phyloP scores from a whole-genome alignment of 1,284 basidiomycete genomes.

The Sporisorium exsertum region DNA sequence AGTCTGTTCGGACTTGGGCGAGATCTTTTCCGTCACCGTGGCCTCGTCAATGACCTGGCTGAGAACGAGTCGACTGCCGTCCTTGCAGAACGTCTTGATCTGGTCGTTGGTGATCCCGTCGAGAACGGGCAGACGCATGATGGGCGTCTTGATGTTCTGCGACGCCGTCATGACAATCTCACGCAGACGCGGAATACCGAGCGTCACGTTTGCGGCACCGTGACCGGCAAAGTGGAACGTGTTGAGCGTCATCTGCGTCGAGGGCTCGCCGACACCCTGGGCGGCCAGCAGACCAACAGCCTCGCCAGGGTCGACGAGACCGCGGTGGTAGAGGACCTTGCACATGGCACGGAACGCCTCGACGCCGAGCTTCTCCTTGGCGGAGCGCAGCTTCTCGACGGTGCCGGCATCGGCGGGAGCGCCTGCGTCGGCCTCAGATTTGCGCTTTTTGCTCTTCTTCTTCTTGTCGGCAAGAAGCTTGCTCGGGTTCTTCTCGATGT shows the following conservation, averaged over 20 bases:
- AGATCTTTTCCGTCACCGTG: constrained; percentile 82
- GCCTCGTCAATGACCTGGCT: constrained; percentile 90
- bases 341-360: constrained; percentile 66
- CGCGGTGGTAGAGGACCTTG: constrained; percentile 67
- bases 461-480: constrained; percentile 76
- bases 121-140: constrained; percentile 84
- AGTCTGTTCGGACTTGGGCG: constrained; percentile 75
- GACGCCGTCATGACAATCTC: constrained; percentile 99
- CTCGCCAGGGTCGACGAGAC: constrained; percentile 93
- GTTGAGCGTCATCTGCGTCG: constrained; percentile 99
- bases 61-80: constrained; percentile 85
- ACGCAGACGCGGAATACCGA: constrained; percentile 97
- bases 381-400: constrained; percentile 71
- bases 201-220: constrained; percentile 97
- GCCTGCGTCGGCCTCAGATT: constrained; percentile 58
- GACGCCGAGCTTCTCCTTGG: constrained; percentile 68
- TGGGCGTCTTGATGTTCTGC: constrained; percentile 94
- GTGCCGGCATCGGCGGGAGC: constrained; percentile 48
- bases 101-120: constrained; percentile 67
- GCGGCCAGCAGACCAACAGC: constrained; percentile 97
- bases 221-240: constrained; percentile 99
- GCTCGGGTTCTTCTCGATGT: constrained; percentile 83
- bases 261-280: constrained; percentile 98
- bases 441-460: constrained; percentile 72
- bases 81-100: constrained; percentile 85